Base-by-base conservation (phyloP, 495 filamentous ascomycete genomes). In the Trichoderma virens region DNA sequence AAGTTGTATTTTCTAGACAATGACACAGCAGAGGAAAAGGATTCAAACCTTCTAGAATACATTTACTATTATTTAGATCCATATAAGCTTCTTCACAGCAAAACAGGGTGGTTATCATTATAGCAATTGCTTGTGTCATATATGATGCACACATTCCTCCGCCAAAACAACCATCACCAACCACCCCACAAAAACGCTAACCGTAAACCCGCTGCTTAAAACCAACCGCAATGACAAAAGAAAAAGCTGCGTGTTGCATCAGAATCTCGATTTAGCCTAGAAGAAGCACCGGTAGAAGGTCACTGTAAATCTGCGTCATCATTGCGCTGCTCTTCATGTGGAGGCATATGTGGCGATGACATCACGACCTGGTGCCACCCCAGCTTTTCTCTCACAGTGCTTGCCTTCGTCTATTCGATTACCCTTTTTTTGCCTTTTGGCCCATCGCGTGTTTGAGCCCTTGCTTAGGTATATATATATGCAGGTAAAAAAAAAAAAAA, bases 341-440 rank as follows among this genome's bases (percentile, higher is more conserved):
- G 51, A 56, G 51, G 51, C 23, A 30, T 4, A 23, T 56, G 25
- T 30, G 25, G 25, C 51, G 23, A 56, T 56, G 51, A 56, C 51
- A 56, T 56, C 51, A 56, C 51, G 9, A 56, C 51, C 51, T n/a
- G 3, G 51, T 56, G 51, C 51, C 51, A 56, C 51, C 51, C 51
- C 51, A 47, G 6, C 3, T 20, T 35, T 35, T 13, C 34, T 35
- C 2, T 0, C 34, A 35, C 34, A 35, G 34, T 35, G 6, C 34
- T 35, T 35, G 6, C 34, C 34, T 13, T 35, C 34, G 0, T 35
- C 34, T 7, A 35, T 35, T 35, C n/a, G n/a, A n/a, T 35, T 13
- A 35, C 13, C 34, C 2, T n/a, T n/a, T n/a, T n/a, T n/a, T n/a
- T n/a, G n/a, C n/a, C n/a, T n/a, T n/a, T n/a, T n/a, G n/a, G n/a